Percentiles rank a stretch among this genome's conserved stretches.
Evolutionary conservation across 352 stramenopile species (phyloP).

Genomic region (Phytophthora ramorum): DNA sequence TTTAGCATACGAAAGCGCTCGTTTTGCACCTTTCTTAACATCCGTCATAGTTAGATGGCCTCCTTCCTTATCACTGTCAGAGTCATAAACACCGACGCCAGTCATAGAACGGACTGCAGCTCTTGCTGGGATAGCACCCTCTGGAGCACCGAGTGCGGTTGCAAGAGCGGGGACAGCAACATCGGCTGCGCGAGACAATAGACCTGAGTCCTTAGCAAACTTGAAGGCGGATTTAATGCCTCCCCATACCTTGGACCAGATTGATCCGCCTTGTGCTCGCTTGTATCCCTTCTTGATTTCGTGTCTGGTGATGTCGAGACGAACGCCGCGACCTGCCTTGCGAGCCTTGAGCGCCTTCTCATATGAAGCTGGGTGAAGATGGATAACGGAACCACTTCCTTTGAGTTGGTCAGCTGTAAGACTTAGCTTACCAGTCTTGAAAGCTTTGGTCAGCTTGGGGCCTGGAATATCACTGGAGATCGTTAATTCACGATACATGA

Average conservation of each 20-base stretch:
- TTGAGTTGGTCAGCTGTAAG: slow-evolving; percentile 7
- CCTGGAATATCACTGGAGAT: slow-evolving; percentile 8
- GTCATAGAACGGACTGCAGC: slow-evolving; percentile 12
- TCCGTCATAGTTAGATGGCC: slow-evolving; percentile 2
- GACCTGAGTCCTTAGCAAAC: slow-evolving; percentile 16
- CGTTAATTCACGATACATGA: slow-evolving; percentile 14
- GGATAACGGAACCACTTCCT: slow-evolving; percentile 3
- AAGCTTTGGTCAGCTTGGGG: slow-evolving; percentile 6
- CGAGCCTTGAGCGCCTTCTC: slow-evolving; percentile 11
- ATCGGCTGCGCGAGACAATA: too few relatives aligned
- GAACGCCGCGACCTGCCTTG: background rate
- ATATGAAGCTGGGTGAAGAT: slow-evolving; percentile 20
- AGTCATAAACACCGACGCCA: slow-evolving; percentile 17
- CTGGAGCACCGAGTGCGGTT: slow-evolving; percentile 4
- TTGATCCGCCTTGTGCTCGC: background rate
- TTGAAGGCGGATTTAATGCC: slow-evolving; percentile 21
- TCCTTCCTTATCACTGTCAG: slow-evolving; percentile 11
- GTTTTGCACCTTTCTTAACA: slow-evolving; percentile 11
- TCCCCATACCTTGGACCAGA: slow-evolving; percentile 24
- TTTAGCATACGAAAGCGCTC: slow-evolving; percentile 14
- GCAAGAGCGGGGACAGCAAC: slow-evolving; percentile 15
- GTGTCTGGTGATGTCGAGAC: background rate
- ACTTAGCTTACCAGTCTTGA: slow-evolving; percentile 8
- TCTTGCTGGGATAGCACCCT: slow-evolving; percentile 11
- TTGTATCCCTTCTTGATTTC: slow-evolving; percentile 7